Base-by-base conservation (phyloP, 495 filamentous ascomycete genomes). In the Tuber magnatum region DNA sequence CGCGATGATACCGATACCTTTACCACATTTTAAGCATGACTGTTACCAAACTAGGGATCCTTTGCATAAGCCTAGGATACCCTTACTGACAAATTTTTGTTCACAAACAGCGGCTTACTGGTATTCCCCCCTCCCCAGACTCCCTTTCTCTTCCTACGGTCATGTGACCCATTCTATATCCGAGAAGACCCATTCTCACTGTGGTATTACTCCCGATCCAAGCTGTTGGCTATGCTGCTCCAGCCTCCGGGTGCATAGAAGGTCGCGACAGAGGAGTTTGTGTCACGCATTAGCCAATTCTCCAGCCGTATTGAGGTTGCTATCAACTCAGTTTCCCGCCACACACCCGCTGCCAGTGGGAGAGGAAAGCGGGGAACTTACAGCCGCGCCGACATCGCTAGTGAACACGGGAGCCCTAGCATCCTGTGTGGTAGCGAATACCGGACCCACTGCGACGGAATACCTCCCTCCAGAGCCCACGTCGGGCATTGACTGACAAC, bases 401-500 rank as follows among this genome's bases (percentile, higher is more conserved):
- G 24, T 14, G 10, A 32, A 32, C n/a, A 32, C 51, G 0, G n/a
- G 12, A 2, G 9, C 51, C n/a, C 51, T 16, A 28, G 51, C 10
- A 28, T 32, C 51, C 51, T 61, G 24, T 28, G 7, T n/a, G n/a
- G n/a, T n/a, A n/a, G 24, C n/a, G 48, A 56, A n/a, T n/a, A 22
- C 48, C 9, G 48, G 7, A n/a, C 9, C 22, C 22, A n/a, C 22
- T 24, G 22, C 18, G 46, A 22, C 8, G 48, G 48, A 56, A n/a
- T 56, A 28, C 24, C 24, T 56, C 8, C 48, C 24, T 12, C 48
- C 22, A 56, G 24, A 28, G 48, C 48, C 24, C 48, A 24, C 48
- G 28, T 3, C 24, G 8, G 24, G 48, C 48, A 56, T 24, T 83
- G 85, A 28, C 82, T 80, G 65, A 83, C 87, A 56, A 88, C 88